Evolutionary conservation across 2,329 filamentous ascomycete genomes (phyloP), one percentile per base, ranked within the genome.

Genomic region (Catunica adiposa): DNA sequence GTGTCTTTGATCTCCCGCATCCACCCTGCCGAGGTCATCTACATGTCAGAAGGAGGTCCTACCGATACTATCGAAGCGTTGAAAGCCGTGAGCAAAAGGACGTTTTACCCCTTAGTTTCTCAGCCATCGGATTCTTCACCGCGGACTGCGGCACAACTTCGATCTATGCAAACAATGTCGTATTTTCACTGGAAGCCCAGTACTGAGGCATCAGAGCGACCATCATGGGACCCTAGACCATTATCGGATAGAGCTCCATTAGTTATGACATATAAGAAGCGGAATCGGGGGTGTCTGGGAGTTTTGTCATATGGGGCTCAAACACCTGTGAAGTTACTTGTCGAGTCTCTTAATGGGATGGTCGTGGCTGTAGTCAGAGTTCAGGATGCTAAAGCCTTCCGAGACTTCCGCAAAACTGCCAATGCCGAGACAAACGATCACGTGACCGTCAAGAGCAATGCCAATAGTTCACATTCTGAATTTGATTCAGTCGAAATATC

Each of bases 121-220:
- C 76, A 82, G 61, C 66, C 73, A 7, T 72, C 72, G n/a, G 75
- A 79, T 42, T 71, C 71, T 42, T 72, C 72, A 1, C 69, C 75
- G 2, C 72, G 82, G 38, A 84, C 81, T 8, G 75, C 83, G 0
- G 73, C 78, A 0, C 80, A 89, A 59, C 67, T 86, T 2, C 72
- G 84, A 53, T 75, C 76, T 4, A 88, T 90, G 83, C 84, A 89
- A 61, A 79, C 75, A n/a, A 82, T 88, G 74, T 82, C 84, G 0
- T 90, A 89, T 62, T 87, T 90, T 62, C 86, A 90, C 63, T 60
- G 44, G 31, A 59, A 60, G 54, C 34, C 54, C 2, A 23, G 48
- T 15, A 54, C 58, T 6, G 4, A 25, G 9, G n/a, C 20, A 1
- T 15, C 37, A 1, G 6, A 51, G 2, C 60, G 59, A 4, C 51